Conservation (phyloP, 805 yeast species). For the Lipomyces lipofer region DNA sequence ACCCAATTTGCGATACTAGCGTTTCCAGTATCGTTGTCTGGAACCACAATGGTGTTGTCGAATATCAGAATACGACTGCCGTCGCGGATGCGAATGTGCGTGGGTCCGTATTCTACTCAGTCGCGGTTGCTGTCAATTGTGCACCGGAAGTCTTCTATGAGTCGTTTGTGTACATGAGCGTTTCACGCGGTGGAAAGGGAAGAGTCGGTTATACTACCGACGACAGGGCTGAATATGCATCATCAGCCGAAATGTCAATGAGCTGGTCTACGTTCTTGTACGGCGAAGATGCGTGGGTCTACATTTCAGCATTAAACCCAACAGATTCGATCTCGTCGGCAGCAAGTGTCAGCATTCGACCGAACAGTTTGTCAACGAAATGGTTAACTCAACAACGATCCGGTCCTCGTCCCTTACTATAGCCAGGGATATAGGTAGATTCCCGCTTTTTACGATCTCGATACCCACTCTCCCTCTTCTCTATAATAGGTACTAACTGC, state of each 20-base stretch:
- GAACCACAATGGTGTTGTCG: neutral
- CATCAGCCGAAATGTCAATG: neutral
- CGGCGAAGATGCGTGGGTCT: neutral
- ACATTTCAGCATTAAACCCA: neutral
- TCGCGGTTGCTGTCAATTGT: neutral
- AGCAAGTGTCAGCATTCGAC: neutral
- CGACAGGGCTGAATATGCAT: neutral
- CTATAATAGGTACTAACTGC: neutral
- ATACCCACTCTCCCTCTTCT: too few relatives aligned
- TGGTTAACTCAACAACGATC: neutral
- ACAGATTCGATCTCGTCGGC: neutral
- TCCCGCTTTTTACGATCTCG: neutral
- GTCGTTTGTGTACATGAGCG: neutral
- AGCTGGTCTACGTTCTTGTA: neutral
- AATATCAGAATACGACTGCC: neutral
- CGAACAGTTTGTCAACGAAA: neutral
- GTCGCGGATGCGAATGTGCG: neutral
- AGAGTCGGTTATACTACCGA: neutral
- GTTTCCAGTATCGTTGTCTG: neutral
- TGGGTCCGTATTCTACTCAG: neutral
- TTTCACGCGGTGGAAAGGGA: neutral
- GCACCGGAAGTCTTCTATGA: neutral
- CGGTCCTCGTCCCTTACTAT: neutral
- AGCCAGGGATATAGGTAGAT: neutral
- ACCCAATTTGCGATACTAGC: too few relatives aligned